Base-by-base conservation (phyloP, 140 eudicot genomes). In the Erigeron philadelphicus region DNA sequence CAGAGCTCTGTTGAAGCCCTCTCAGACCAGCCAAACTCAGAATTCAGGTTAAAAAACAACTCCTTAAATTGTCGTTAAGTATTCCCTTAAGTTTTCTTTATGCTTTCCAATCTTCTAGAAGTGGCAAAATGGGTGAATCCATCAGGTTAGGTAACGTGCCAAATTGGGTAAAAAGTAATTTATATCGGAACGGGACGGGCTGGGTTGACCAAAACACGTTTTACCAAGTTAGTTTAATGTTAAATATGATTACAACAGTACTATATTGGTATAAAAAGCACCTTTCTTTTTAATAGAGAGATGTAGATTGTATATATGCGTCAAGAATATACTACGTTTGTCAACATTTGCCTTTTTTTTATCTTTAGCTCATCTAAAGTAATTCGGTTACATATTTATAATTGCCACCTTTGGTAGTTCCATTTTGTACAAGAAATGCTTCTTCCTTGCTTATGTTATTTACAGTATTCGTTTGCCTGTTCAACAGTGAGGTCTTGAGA, bases 1-100 rank as follows among this genome's bases (percentile, higher is more conserved):
- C 75, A 83, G 62, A 78, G 77, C 67, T 78, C 88, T 23, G 79
- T 64, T 10, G 76, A 78, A 53, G 73, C 80, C 66, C 74, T 86
- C 53, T 65, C 72, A 18, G 62, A 64, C 75, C 65, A 66, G 55
- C 76, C 82, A 0, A 62, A 80, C 66, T 68, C 75, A 40, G 84
- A 86, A 66, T 83, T 83, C 81, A 72, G 88, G 92, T 86, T 80
- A 61, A 1, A 11, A 17, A 64, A 10, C 15, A 61, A 61, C 12
- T 61, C 48, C 38, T 41, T 9, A 31, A 17, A 55, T 55, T 55
- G 9, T 18, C 9, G 15, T 21, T 31, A 31, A 31, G 5, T 2
- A 31, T 2, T 31, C 0, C 4, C 38, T 31, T 31, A 1, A 31
- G 38, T 5, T 31, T 31, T 31, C 35, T 31, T 31, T 31, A 31